Evolutionary conservation across 805 yeast species (phyloP).

Genomic region (Myxozyma lipomycoides): DNA sequence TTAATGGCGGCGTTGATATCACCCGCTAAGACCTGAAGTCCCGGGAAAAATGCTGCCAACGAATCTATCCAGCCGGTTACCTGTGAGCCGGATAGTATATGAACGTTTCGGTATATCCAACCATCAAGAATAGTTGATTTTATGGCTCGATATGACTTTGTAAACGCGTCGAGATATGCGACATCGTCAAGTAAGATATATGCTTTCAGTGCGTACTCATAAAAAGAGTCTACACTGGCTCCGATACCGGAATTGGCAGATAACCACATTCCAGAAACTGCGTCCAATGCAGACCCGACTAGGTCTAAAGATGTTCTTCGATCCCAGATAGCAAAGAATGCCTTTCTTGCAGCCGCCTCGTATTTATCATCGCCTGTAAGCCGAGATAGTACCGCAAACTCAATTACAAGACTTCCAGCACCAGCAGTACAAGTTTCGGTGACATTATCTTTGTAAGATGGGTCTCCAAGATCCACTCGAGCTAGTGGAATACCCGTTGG

Average conservation of each 20-base stretch:
- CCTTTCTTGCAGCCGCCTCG: constrained; percentile 55
- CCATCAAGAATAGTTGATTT: constrained; percentile 49
- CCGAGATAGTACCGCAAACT: constrained; percentile 68
- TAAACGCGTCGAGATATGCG: constrained; percentile 53
- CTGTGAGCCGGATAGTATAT: constrained; percentile 48
- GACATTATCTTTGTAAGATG: constrained; percentile 20
- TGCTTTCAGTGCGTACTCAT: constrained; percentile 80
- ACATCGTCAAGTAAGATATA: constrained; percentile 67
- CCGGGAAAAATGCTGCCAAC: constrained; percentile 84
- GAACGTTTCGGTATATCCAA: constrained; percentile 56
- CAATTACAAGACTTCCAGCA: constrained; percentile 77
- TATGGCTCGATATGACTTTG: constrained; percentile 54
- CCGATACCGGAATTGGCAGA: constrained; percentile 74
- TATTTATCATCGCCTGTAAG: constrained; percentile 72
- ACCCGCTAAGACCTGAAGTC: constrained; percentile 75
- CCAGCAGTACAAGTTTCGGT: constrained; percentile 83
- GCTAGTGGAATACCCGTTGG: constrained; percentile 68
- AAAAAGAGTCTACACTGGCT: constrained; percentile 87
- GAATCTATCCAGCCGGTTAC: constrained; percentile 76
- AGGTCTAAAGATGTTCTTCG: constrained; percentile 58
- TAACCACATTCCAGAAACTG: constrained; percentile 51
- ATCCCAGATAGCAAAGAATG: constrained; percentile 70
- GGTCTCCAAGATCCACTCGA: constrained; percentile 66
- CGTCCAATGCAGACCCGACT: constrained; percentile 73
- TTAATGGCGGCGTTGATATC: constrained; percentile 60